Conservation (phyloP, 2,329 filamentous ascomycete species). For the Aspergillus melleus region DNA sequence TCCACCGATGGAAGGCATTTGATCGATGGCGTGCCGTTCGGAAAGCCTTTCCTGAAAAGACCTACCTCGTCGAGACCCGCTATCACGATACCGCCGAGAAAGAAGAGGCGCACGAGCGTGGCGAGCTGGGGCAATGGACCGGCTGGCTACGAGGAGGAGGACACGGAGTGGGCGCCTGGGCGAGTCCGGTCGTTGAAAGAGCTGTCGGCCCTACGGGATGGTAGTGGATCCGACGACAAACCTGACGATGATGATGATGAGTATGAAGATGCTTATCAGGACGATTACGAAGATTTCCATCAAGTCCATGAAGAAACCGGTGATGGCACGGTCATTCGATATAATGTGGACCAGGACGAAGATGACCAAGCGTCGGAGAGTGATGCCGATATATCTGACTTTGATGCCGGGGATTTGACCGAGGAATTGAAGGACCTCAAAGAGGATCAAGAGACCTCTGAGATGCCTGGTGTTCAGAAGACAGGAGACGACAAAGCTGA, state of each 20-base stretch:
- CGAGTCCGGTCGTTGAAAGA: slow-evolving; percentile 21
- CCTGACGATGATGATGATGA: slow-evolving; percentile 24
- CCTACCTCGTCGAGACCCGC: slow-evolving; percentile 61
- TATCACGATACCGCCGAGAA: slow-evolving; percentile 71
- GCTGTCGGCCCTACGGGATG: slow-evolving; percentile 22
- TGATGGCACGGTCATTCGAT: slow-evolving; percentile 39
- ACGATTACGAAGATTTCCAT: slow-evolving; percentile 26
- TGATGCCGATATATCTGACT: slow-evolving; percentile 30
- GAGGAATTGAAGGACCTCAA: slow-evolving; percentile 49
- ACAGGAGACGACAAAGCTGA: slow-evolving; percentile 13
- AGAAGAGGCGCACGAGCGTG: slow-evolving; percentile 55
- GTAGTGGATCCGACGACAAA: slow-evolving; percentile 27
- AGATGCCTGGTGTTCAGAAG: slow-evolving; percentile 19
- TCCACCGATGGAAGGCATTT: slow-evolving; percentile 74
- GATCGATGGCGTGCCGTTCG: slow-evolving; percentile 82
- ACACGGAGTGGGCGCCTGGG: slow-evolving; percentile 33
- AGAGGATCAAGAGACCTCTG: slow-evolving; percentile 41
- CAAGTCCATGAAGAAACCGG: slow-evolving; percentile 26
- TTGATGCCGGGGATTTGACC: slow-evolving; percentile 39
- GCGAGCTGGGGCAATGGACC: slow-evolving; percentile 27
- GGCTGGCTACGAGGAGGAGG: slow-evolving; percentile 29
- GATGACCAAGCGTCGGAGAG: slow-evolving; percentile 31
- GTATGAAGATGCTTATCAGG: slow-evolving; percentile 31
- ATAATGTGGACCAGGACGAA: slow-evolving; percentile 28
- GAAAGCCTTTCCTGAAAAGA: slow-evolving; percentile 65